Evolutionary conservation across 1,139 yeast genomes (phyloP), one percentile per base, ranked within the genome.

Genomic region (Saccharomyces hybrid): DNA sequence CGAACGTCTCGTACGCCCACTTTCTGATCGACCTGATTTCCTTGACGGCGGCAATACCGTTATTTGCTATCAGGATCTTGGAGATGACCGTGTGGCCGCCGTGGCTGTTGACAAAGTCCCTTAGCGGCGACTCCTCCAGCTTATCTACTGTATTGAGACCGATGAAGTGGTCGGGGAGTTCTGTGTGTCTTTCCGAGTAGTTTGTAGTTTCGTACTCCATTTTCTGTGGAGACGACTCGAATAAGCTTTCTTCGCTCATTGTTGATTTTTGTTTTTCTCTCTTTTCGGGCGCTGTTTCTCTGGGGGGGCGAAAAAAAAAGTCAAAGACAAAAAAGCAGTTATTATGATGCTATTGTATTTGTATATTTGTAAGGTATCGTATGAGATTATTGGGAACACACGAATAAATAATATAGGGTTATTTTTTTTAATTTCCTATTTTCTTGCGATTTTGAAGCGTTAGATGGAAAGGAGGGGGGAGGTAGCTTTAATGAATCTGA

Each of bases 1-100:
- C 96, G 76, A 93, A 93, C 28, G 97, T 90, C 73, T 93, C 98
- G 73, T 93, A 95, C 47, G 98, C 91, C 99, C 99, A 95, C 78
- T 91, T 91, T 73, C 99, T 83, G 51, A 93, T 89, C 11, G 96
- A 88, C 67, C 99, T 82, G 69, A 95, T 95, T 75, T 93, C 98
- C 72, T 93, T 93, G 57, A 93, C 99, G 53, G 99, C 99, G 46
- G 96, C 99, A 71, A 93, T 95, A 81, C 99, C 99, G 71, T 93
- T 93, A 73, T 93, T 93, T 57, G 99, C 98, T 68, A 93, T 93
- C 64, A 93, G 80, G 50, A 93, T 85, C 63, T 84, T 85, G 56
- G 86, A 80, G 67, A 95, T 89, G 52, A 95, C 96, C 5, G 99
- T 90, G 75, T 95, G 99, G 68, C 99, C 99, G 56, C 88, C 90